Evolutionary conservation across 1,139 yeast genomes (phyloP).

Genomic region (Scheffersomyces illinoinensis): DNA sequence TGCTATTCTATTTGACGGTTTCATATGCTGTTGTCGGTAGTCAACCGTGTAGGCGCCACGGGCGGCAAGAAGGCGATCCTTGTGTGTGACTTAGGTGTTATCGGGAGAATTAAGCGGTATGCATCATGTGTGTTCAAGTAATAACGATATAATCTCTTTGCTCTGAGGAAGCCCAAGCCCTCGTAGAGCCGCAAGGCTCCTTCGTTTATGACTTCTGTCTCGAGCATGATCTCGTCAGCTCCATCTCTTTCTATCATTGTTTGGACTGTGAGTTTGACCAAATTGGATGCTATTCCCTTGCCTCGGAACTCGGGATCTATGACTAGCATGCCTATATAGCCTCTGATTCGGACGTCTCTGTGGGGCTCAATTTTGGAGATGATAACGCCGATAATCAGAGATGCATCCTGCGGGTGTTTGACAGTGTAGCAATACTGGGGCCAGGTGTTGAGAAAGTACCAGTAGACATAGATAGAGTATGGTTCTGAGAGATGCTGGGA

Average conservation of each 20-base stretch:
- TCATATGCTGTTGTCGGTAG: not conserved
- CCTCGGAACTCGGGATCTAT: slow-evolving; percentile 74
- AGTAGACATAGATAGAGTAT: slow-evolving; percentile 48
- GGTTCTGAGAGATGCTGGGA: slow-evolving; percentile 45
- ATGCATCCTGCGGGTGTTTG: slow-evolving; percentile 16
- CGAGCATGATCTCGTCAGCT: slow-evolving; percentile 88
- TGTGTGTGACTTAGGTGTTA: slow-evolving; percentile 27
- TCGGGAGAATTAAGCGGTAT: slow-evolving; percentile 55
- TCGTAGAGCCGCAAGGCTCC: slow-evolving; percentile 83
- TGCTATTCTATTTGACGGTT: not conserved
- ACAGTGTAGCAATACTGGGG: slow-evolving; percentile 48
- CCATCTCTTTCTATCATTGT: slow-evolving; percentile 57
- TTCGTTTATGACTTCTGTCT: slow-evolving; percentile 81
- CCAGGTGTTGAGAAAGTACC: slow-evolving; percentile 50
- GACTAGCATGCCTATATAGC: slow-evolving; percentile 95
- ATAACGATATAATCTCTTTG: slow-evolving; percentile 80
- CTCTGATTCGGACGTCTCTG: slow-evolving; percentile 68
- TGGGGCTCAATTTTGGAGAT: slow-evolving; percentile 85
- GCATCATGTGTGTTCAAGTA: slow-evolving; percentile 94
- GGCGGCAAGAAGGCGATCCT: slow-evolving; percentile 35
- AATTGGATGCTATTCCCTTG: slow-evolving; percentile 72
- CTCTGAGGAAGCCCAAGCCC: slow-evolving; percentile 80
- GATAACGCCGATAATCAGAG: slow-evolving; percentile 63
- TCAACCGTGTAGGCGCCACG: slow-evolving; percentile 1
- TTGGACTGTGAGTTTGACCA: slow-evolving; percentile 66